phyloP scores from a whole-genome alignment of 495 filamentous ascomycete genomes.

The Penicillium herquei region DNA sequence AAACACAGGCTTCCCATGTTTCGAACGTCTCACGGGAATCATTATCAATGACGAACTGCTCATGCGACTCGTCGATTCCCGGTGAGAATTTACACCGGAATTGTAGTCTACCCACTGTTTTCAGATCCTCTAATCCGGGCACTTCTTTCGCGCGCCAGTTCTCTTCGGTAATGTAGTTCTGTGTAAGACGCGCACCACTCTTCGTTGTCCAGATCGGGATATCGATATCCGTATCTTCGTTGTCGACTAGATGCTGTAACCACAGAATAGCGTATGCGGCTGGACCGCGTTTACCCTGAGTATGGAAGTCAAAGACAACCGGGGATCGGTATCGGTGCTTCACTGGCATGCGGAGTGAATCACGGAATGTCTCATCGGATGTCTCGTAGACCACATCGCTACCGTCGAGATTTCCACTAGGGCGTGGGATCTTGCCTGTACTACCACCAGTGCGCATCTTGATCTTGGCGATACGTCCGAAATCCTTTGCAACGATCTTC shows the following conservation, averaged over 20 bases:
- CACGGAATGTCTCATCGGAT: slow-evolving; percentile 50
- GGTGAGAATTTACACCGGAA: slow-evolving; percentile 82
- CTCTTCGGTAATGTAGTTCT: slow-evolving; percentile 83
- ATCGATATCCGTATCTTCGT: slow-evolving; percentile 70
- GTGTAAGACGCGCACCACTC: slow-evolving; percentile 68
- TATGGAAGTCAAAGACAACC: slow-evolving; percentile 82
- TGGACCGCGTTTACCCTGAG: slow-evolving; percentile 61
- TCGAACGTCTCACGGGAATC: slow-evolving; percentile 90
- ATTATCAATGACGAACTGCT: slow-evolving; percentile 79
- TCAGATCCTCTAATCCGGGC: slow-evolving; percentile 66
- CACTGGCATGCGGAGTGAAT: slow-evolving; percentile 74
- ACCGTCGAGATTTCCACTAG: slow-evolving; percentile 57
- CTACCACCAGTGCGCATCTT: slow-evolving; percentile 83
- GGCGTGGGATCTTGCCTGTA: slow-evolving; percentile 61
- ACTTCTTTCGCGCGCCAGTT: slow-evolving; percentile 58
- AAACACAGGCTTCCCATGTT: slow-evolving; percentile 85
- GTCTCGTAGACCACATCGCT: slow-evolving; percentile 69
- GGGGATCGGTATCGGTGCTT: slow-evolving; percentile 86
- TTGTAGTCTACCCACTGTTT: slow-evolving; percentile 75
- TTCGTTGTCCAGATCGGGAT: slow-evolving; percentile 85
- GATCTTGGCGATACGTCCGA: slow-evolving; percentile 60
- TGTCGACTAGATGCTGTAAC: slow-evolving; percentile 81
- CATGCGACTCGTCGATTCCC: slow-evolving; percentile 86
- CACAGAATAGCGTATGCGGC: slow-evolving; percentile 79
- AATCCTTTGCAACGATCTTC: slow-evolving; percentile 58